A percentile compares a stretch with the other conserved stretches of the same genome.
These are phyloP conservation scores for Groenewaldozyma salmanticensis DNA, from an alignment of 805 yeast genomes.

Conservation along the genomic window DNA sequence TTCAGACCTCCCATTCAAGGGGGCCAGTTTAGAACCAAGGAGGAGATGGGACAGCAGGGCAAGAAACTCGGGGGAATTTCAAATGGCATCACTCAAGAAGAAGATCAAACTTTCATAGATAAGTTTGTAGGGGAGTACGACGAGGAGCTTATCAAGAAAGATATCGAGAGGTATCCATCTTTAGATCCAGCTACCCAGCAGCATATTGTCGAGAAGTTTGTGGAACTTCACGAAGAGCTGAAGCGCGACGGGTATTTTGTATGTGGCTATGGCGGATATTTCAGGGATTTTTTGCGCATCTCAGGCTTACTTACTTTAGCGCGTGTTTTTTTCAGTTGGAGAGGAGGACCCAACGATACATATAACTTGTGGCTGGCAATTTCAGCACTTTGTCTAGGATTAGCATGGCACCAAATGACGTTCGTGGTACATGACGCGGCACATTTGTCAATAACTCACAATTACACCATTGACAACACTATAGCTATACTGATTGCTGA, in stretches of 20 bases:
- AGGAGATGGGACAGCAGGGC: constrained; percentile 19
- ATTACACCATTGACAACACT: constrained; percentile 64
- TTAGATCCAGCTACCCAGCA: constrained; percentile 62
- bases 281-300: constrained; percentile 58
- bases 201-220: constrained; percentile 45
- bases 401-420: constrained; percentile 83
- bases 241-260: constrained; percentile 53
- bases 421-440: constrained; percentile 90
- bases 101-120: background rate
- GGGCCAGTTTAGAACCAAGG: constrained; percentile 37
- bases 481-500: constrained; percentile 68
- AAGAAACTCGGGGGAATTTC: constrained; percentile 10
- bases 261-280: constrained; percentile 66
- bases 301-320: constrained; percentile 41
- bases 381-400: constrained; percentile 60
- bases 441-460: constrained; percentile 73
- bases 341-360: background rate
- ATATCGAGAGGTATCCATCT: constrained; percentile 48
- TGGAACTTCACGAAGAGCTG: constrained; percentile 46
- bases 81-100: constrained; percentile 6
- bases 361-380: constrained; percentile 30
- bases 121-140: constrained; percentile 45
- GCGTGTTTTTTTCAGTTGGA: constrained; percentile 33
- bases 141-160: constrained; percentile 43
- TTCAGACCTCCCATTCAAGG: constrained; percentile 87